Evolutionary conservation across 2,329 filamentous ascomycete genomes (phyloP).

Genomic region (Epichloe sp.): DNA sequence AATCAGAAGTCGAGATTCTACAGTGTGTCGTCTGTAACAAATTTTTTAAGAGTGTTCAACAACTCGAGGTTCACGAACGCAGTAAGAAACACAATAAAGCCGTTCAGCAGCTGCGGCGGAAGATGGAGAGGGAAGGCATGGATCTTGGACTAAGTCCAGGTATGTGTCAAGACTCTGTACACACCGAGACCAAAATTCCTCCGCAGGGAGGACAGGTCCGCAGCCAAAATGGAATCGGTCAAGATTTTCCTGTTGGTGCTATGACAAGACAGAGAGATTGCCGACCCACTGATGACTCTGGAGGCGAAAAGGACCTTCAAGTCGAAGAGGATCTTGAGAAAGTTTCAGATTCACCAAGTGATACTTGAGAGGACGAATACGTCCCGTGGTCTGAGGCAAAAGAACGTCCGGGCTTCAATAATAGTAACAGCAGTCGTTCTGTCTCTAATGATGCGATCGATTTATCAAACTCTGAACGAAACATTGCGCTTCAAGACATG

Average conservation of each 20-base stretch:
- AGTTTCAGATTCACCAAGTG: not conserved
- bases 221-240: not conserved
- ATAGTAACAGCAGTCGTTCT: not conserved
- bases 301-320: not conserved
- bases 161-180: not conserved
- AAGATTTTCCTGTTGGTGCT: not conserved
- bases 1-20: constrained; percentile 45
- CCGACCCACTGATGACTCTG: not conserved
- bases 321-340: not conserved
- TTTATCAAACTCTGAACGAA: constrained; percentile 8
- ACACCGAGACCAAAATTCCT: not conserved
- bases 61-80: constrained; percentile 82
- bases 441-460: constrained; percentile 3
- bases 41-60: constrained; percentile 79
- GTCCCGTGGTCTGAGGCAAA: constrained; percentile 31
- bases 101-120: constrained; percentile 61
- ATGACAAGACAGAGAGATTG: not conserved
- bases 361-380: constrained; percentile 27
- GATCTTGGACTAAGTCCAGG: constrained; percentile 35
- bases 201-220: not conserved
- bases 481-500: constrained; percentile 14
- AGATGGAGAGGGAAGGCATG: constrained; percentile 72
- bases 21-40: constrained; percentile 70
- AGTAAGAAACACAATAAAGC: constrained; percentile 94
- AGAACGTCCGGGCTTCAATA: constrained; percentile 19